Percentiles rank a stretch among this genome's conserved stretches.
Evolutionary conservation across 441 rosid species (phyloP).

Genomic region (Gossypium trilobum): DNA sequence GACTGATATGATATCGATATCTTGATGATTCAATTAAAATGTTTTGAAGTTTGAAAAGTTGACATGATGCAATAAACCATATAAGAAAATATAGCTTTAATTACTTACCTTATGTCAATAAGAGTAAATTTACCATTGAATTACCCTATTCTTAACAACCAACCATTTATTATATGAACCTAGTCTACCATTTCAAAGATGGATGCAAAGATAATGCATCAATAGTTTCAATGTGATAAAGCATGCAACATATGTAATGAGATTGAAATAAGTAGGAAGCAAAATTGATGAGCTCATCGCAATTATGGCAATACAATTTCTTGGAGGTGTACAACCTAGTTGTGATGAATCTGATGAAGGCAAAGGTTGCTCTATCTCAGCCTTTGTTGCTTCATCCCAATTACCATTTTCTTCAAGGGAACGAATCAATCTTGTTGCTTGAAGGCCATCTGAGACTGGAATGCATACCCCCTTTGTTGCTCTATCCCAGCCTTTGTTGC

Average conservation of each 20-base stretch:
- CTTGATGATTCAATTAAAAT: no score
- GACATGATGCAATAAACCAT: no score
- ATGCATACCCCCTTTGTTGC: constrained; percentile 58
- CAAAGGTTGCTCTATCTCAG: constrained; percentile 45
- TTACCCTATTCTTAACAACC: no score
- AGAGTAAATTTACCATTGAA: no score
- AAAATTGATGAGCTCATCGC: constrained; percentile 42
- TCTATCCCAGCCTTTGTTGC: constrained; percentile 62
- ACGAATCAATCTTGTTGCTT: constrained; percentile 82
- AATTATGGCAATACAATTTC: constrained; percentile 55
- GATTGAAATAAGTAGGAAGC: neutral
- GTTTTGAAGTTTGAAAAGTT: no score
- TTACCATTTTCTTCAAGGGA: constrained; percentile 72
- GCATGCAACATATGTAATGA: neutral
- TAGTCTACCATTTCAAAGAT: no score
- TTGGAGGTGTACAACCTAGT: constrained; percentile 17
- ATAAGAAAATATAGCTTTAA: no score
- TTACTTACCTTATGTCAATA: no score
- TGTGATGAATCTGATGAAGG: constrained; percentile 21
- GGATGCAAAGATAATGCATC: neutral
- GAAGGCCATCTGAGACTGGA: constrained; percentile 85
- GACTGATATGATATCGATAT: no score
- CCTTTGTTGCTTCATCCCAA: constrained; percentile 67
- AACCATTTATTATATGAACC: no score
- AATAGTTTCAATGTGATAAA: neutral